Conservation (phyloP, 768 basidiomycete species). For the Clathrus columnatus region DNA sequence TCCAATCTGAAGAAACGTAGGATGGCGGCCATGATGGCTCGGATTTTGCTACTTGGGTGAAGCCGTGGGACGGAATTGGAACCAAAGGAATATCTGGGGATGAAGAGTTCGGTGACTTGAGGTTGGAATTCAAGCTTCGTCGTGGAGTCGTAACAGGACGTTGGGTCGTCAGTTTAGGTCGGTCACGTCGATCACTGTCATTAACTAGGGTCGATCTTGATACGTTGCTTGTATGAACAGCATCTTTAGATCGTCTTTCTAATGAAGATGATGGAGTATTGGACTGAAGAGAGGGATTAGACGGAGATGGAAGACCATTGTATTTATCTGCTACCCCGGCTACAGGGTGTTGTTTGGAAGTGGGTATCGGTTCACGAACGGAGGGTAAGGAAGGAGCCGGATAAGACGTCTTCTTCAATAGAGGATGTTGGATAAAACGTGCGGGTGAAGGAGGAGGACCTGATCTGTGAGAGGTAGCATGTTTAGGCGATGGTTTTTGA, state of each 20-base stretch:
- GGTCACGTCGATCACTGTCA: background rate
- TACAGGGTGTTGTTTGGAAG: background rate
- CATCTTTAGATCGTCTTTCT: too few species aligned
- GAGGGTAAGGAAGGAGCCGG: background rate
- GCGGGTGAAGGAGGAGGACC: constrained; percentile 7
- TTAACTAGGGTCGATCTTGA: background rate
- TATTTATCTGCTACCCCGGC: background rate
- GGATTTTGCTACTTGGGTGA: background rate
- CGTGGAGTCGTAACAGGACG: background rate
- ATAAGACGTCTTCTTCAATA: constrained; percentile 4
- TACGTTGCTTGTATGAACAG: too few species aligned
- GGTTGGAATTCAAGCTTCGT: background rate
- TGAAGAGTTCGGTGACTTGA: background rate
- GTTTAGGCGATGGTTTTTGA: background rate
- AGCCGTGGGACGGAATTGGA: background rate
- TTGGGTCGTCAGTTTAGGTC: background rate
- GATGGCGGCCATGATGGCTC: background rate
- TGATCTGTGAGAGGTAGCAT: background rate
- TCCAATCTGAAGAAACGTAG: background rate
- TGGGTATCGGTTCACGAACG: background rate
- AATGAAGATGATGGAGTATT: too few species aligned
- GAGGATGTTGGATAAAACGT: constrained; percentile 11
- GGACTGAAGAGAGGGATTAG: too few species aligned
- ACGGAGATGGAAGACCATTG: background rate
- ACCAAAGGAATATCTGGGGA: background rate